phyloP scores from a whole-genome alignment of 2,329 filamentous ascomycete genomes.

The Lachnellula occidentalis region DNA sequence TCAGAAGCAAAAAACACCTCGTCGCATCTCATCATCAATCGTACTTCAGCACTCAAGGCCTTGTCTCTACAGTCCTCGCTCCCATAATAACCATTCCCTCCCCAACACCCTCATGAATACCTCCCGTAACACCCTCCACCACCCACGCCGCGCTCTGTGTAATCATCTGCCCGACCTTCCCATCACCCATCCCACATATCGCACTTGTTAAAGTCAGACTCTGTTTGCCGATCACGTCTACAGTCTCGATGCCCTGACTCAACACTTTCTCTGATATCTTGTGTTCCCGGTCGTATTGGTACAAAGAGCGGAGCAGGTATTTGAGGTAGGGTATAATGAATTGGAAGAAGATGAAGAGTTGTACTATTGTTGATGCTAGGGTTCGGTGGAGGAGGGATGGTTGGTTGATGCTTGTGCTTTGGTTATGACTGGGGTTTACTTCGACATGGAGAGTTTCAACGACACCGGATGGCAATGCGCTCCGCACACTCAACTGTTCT shows the following conservation, averaged over 20 bases:
- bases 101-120: slow-evolving; percentile 58
- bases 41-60: slow-evolving; percentile 3
- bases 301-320: slow-evolving; percentile 46
- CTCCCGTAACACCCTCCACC: slow-evolving; percentile 58
- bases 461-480: slow-evolving; percentile 41
- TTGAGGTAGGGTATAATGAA: slow-evolving; percentile 57
- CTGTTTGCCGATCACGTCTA: slow-evolving; percentile 47
- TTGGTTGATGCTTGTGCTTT: slow-evolving; percentile 18
- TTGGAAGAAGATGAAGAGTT: slow-evolving; percentile 53
- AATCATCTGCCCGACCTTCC: slow-evolving; percentile 54
- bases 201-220: slow-evolving; percentile 47
- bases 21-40: background rate
- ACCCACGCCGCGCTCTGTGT: slow-evolving; percentile 54
- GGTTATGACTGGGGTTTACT: background rate
- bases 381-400: slow-evolving; percentile 53
- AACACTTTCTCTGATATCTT: slow-evolving; percentile 56
- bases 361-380: slow-evolving; percentile 51
- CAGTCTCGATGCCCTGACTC: slow-evolving; percentile 44
- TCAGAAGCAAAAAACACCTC: background rate
- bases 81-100: slow-evolving; percentile 47
- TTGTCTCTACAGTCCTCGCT: slow-evolving; percentile 8
- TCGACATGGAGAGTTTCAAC: slow-evolving; percentile 19
- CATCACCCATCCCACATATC: slow-evolving; percentile 57
- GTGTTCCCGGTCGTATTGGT: slow-evolving; percentile 61
- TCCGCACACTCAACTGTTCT: slow-evolving; percentile 48